phyloP scores from a whole-genome alignment of 192 early-diverging fungal species.

The Diversispora eburnea region DNA sequence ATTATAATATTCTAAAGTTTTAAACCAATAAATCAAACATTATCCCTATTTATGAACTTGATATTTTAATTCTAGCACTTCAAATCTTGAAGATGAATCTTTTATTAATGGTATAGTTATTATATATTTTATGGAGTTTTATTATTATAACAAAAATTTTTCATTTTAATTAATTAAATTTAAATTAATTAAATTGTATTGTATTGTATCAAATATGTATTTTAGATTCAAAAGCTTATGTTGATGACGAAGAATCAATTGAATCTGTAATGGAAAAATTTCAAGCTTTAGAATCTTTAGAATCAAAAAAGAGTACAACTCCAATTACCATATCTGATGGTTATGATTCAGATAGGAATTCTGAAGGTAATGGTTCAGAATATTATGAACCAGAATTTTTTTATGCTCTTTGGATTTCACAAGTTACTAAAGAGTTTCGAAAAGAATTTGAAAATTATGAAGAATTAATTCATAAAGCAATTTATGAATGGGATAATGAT shows the following conservation, averaged over 20 bases:
- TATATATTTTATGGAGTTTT: no score
- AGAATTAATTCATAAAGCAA: constrained; percentile 33
- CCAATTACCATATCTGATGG: constrained; percentile 3
- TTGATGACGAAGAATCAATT: constrained; percentile 48
- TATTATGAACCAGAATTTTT: constrained; percentile 20
- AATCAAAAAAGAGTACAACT: constrained; percentile 14
- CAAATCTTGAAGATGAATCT: no score
- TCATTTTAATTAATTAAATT: no score
- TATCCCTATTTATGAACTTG: no score
- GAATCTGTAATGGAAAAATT: constrained; percentile 47
- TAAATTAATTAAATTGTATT: no score
- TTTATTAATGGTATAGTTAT: no score
- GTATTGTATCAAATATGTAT: no score
- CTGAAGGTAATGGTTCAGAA: not conserved
- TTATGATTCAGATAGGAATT: not conserved
- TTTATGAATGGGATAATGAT: constrained; percentile 36
- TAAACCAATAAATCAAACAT: no score
- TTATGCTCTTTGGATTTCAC: constrained; percentile 37
- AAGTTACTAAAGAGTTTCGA: constrained; percentile 32
- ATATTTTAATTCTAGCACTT: no score
- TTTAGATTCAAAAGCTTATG: constrained; percentile 42
- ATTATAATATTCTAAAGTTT: no score
- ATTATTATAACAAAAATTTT: no score
- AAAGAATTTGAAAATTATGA: constrained; percentile 37
- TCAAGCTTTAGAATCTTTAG: constrained; percentile 35